Conservation (phyloP, 108 stramenopile genomes). For the Cyclostephanos tholiformis region DNA sequence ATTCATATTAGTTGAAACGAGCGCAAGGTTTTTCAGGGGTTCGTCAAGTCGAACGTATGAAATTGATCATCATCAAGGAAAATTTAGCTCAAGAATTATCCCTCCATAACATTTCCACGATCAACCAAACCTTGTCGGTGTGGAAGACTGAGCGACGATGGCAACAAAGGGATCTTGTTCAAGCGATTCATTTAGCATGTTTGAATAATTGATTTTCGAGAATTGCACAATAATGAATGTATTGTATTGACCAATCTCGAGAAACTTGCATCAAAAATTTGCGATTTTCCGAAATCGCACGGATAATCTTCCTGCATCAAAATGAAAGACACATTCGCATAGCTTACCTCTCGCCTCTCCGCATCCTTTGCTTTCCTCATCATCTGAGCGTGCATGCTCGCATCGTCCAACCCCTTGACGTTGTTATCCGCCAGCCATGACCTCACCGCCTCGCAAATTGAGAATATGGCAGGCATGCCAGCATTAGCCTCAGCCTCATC, state of each 20-base stretch:
- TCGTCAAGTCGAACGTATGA: background rate
- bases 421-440: slow-evolving; percentile 89
- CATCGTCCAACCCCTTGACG: slow-evolving; percentile 87
- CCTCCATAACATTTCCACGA: slow-evolving; percentile 50
- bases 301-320: background rate
- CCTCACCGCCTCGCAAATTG: slow-evolving; percentile 77
- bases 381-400: slow-evolving; percentile 87
- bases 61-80: background rate
- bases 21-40: too few relatives aligned
- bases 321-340: background rate
- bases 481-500: slow-evolving; percentile 75
- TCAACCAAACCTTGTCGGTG: slow-evolving; percentile 76
- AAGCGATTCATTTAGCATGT: slow-evolving; percentile 36
- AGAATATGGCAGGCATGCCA: slow-evolving; percentile 82
- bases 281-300: background rate
- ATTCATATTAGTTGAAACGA: background rate
- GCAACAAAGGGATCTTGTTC: slow-evolving; percentile 77
- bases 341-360: slow-evolving; percentile 67
- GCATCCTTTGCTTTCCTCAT: slow-evolving; percentile 74
- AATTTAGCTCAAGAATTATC: slow-evolving; percentile 54
- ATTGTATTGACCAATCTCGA: background rate
- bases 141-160: slow-evolving; percentile 38
- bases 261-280: slow-evolving; percentile 17
- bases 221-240: slow-evolving; percentile 22
- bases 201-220: slow-evolving; percentile 2